Base-by-base conservation (phyloP, 805 yeast genomes). In the Yarrowia bubula region DNA sequence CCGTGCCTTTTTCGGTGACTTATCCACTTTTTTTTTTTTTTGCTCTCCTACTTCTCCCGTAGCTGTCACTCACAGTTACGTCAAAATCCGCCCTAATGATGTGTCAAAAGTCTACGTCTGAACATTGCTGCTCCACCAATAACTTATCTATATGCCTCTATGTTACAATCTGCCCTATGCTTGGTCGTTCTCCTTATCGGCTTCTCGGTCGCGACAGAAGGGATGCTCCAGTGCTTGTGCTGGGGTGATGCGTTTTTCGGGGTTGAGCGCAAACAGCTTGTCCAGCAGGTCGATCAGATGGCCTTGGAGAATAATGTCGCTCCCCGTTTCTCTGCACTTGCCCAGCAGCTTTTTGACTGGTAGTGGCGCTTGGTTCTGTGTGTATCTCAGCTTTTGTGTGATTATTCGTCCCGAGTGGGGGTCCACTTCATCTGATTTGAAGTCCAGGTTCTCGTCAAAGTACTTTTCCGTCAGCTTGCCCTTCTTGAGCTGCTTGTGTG, bases 191-290 rank as follows among this genome's bases (percentile, higher is more conserved):
- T 22, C 28, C 5, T 22, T n/a, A 8, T 41, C 47, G 9, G 62
- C 46, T 28, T 55, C 62, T 31, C 46, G 14, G 31, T 42, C 62
- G 13, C n/a, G 69, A 63, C 85, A 72, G 65, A 87, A 78, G 10
- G 85, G 84, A 75, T 87, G 90, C 43, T 75, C 71, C 53, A 89
- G 77, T 22, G 92, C 87, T 58, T 83, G 82, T 28, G 82, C 83
- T 6, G 95, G 90, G 53, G 84, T 79, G 39, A 90, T 83, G 77
- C 98, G 83, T 69, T 83, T 81, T 33, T 77, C 79, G 6, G 97
- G 96, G 70, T 89, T 75, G 64, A 74, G 55, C 28, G 67, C 66
- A 61, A 75, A 67, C 68, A 74, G 68, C 57, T 66, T 67, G 28
- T 75, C 76, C 43, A 75, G 63, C 28, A 75, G 65, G 62, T 75